Evolutionary conservation across 352 stramenopile genomes (phyloP).

Genomic region (Phytophthora boehmeriae): DNA sequence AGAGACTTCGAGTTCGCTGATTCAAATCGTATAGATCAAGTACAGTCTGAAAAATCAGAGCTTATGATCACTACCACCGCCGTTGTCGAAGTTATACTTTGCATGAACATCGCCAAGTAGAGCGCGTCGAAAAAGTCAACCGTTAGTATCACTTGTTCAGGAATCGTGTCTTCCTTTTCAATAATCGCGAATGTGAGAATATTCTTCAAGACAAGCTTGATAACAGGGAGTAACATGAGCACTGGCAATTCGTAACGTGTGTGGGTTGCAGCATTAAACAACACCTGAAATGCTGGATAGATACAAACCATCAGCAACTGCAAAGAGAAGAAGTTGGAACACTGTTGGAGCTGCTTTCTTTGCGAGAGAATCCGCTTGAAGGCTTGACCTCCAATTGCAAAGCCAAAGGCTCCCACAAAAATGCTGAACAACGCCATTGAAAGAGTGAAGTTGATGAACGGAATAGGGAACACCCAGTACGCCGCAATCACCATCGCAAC

Average conservation of each 20-base stretch:
- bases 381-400: neutral
- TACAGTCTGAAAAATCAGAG: conserved; percentile 4
- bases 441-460: conserved; percentile 6
- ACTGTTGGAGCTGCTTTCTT: conserved; percentile 2
- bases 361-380: conserved; percentile 10
- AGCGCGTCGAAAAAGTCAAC: conserved; percentile 19
- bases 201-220: conserved; percentile 12
- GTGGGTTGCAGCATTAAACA: conserved; percentile 6
- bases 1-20: conserved; percentile 2
- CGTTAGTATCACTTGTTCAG: conserved; percentile 15
- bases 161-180: conserved; percentile 18
- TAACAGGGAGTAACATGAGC: conserved; percentile 4
- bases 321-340: conserved; percentile 1
- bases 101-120: conserved; percentile 11
- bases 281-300: conserved; percentile 15
- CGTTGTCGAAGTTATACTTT: conserved; percentile 6
- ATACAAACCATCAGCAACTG: conserved; percentile 10
- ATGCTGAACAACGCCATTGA: conserved; percentile 4
- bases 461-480: conserved; percentile 10
- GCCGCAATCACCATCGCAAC: conserved; percentile 2
- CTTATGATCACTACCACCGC: conserved; percentile 5
- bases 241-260: conserved; percentile 11
- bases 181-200: conserved; percentile 13
- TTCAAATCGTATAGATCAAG: conserved; percentile 6
- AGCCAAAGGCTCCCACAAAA: neutral